Conservation (phyloP, 2,329 filamentous ascomycete genomes). For the Ascochyta rabiei region DNA sequence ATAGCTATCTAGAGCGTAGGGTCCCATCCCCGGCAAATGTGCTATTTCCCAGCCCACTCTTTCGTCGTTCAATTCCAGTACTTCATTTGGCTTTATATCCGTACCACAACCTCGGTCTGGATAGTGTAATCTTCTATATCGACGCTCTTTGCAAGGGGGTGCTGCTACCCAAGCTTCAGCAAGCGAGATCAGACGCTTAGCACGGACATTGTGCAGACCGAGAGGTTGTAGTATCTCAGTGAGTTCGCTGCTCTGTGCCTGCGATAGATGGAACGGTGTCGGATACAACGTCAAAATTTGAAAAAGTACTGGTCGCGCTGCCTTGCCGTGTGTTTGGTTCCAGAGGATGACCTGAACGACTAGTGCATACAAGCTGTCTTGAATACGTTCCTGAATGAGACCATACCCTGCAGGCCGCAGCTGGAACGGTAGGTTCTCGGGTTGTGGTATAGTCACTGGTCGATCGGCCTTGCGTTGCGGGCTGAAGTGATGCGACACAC, state of each 20-base stretch:
- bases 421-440: conserved; percentile 27
- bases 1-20: conserved; percentile 88
- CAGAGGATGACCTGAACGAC: conserved; percentile 84
- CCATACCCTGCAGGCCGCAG: conserved; percentile 63
- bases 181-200: conserved; percentile 70
- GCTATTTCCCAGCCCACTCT: conserved; percentile 78
- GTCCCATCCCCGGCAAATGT: conserved; percentile 74
- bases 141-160: conserved; percentile 65
- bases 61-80: conserved; percentile 40
- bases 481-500: conserved; percentile 8
- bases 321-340: conserved; percentile 76
- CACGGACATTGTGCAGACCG: conserved; percentile 54
- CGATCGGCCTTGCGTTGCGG: conserved; percentile 21
- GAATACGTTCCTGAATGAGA: conserved; percentile 81
- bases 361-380: conserved; percentile 76
- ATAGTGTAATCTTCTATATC: conserved; percentile 62
- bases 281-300: conserved; percentile 71
- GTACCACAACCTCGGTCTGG: conserved; percentile 24
- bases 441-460: conserved; percentile 20
- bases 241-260: conserved; percentile 26
- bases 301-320: conserved; percentile 78
- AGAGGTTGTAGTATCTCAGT: conserved; percentile 30
- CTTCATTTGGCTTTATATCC: conserved; percentile 54
- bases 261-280: conserved; percentile 66
- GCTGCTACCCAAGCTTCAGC: conserved; percentile 70